Base-by-base conservation (phyloP, 108 stramenopile species). In the Chaetoceros tenuissimus region DNA sequence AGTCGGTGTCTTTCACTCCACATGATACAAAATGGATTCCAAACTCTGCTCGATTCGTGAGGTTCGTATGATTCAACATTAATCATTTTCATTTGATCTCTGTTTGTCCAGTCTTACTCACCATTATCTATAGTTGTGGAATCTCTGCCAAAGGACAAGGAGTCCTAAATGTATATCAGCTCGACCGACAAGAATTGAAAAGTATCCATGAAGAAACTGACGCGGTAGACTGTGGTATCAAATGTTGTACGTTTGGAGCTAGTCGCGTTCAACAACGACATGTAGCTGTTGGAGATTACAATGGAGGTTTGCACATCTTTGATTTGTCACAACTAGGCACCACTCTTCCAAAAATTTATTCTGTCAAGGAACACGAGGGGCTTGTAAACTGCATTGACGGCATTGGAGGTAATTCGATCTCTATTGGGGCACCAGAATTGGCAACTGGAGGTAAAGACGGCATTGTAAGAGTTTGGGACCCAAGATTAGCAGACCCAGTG, bases 191-290 rank as follows among this genome's bases (percentile, higher is more conserved):
- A 24, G 77, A 79, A 18, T 66, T 81, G 20, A 79, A 84, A 53
- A 65, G 68, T 8, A 48, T 67, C 48, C 63, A 74, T 27, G 62
- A 67, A 20, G 54, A 66, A 26, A 72, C 76, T 30, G 46, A 61
- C 46, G 66, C 82, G 40, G 66, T 75, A 19, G 51, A 60, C 0
- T 53, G 73, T 25, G 92, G 87, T 20, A 83, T 94, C 67, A 94
- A 94, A 67, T 94, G 92, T 62, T 68, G 69, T 3, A 91, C 92
- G n/a, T 91, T 94, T 51, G 92, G 92, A 31, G 89, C 89, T 16
- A 82, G 87, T 45, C 63, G 77, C 20, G 40, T 84, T 5, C 76
- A 75, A 29, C 75, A 91, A 26, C 55, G 84, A 5, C 76, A 80
- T 63, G 20, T 94, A 46, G 92, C 89, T 10, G 56, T 75, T 31